phyloP scores from a whole-genome alignment of 2,329 filamentous ascomycete species.

The Phaeosphaeriaceae sp. region DNA sequence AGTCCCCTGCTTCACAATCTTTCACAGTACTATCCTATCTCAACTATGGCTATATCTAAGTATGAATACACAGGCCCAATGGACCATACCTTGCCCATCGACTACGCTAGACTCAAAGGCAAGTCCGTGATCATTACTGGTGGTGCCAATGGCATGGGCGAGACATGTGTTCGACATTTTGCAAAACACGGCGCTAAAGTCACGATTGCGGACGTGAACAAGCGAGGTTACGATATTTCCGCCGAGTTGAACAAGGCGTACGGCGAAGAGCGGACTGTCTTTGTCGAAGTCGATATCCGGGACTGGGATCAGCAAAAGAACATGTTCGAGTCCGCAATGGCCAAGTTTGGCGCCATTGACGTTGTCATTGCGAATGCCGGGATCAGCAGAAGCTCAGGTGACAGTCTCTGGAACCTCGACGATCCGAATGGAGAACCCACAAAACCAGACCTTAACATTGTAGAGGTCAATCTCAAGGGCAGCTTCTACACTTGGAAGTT shows the following conservation, averaged over 20 bases:
- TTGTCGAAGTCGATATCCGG: constrained; percentile 23
- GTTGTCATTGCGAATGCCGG: constrained; percentile 30
- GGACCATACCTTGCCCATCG: constrained; percentile 45
- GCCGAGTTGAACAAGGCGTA: constrained; percentile 35
- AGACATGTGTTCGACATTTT: constrained; percentile 41
- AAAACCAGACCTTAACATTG: constrained; percentile 22
- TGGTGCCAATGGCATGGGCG: constrained; percentile 52
- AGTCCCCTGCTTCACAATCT: neutral
- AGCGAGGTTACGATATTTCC: constrained; percentile 33
- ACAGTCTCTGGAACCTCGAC: constrained; percentile 61
- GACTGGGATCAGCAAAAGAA: constrained; percentile 27
- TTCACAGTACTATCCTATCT: neutral
- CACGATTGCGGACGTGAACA: constrained; percentile 44
- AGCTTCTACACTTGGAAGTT: constrained; percentile 28
- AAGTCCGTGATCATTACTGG: constrained; percentile 60
- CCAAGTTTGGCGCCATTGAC: constrained; percentile 44
- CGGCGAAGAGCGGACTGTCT: constrained; percentile 25
- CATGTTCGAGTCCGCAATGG: constrained; percentile 20
- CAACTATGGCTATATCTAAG: constrained; percentile 22
- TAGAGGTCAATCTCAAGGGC: constrained; percentile 23
- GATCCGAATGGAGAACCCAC: constrained; percentile 21
- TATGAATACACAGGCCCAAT: constrained; percentile 47
- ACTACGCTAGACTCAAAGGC: constrained; percentile 49
- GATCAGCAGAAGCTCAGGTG: constrained; percentile 26
- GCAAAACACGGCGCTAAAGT: constrained; percentile 42